Base-by-base conservation (phyloP, 2,329 filamentous ascomycete genomes). In the Pestalotiopsis sp. region DNA sequence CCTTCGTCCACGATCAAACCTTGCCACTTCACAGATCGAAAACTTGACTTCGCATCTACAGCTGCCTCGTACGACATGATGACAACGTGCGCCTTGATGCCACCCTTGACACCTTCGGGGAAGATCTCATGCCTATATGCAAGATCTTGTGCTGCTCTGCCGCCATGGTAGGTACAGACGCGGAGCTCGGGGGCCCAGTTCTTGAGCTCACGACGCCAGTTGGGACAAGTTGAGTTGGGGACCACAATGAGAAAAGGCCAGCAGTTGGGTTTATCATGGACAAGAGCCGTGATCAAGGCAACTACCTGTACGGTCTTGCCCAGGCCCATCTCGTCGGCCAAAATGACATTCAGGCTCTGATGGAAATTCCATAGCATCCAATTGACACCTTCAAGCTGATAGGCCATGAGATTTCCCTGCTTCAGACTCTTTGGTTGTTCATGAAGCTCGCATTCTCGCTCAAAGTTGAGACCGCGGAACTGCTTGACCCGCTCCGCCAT, bases 241-340 rank as follows among this genome's bases (percentile, higher is more conserved):
- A 97, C 95, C 2, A 98, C 94, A 3, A 98, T 87, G 17, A 99
- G 85, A 77, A 98, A 98, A 0, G 96, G 96, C 88, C 93, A 98
- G 80, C 94, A 96, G 76, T 88, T 83, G 5, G 89, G 89, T n/a
- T 81, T 80, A 65, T 91, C 87, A 70, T 92, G 86, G 27, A 92
- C 86, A 49, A 98, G 81, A 0, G 91, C 90, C 1, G 93, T 90
- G 70, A 98, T 87, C 71, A 97, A 88, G 2, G 91, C 89, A 70
- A 98, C 92, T 66, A 98, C 90, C 78, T 99, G 96, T 39, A 99
- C 93, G 0, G 96, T 99, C 83, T 99, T 99, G 39, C 96, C 96
- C 2, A 99, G 88, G 56, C 96, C 96, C 96, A 99, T 99, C 77
- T 99, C 96, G 77, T 99, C 96, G 0, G 96, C 96, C 6, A 98